phyloP scores from a whole-genome alignment of 108 stramenopile species.

The Cyclotella baltica region DNA sequence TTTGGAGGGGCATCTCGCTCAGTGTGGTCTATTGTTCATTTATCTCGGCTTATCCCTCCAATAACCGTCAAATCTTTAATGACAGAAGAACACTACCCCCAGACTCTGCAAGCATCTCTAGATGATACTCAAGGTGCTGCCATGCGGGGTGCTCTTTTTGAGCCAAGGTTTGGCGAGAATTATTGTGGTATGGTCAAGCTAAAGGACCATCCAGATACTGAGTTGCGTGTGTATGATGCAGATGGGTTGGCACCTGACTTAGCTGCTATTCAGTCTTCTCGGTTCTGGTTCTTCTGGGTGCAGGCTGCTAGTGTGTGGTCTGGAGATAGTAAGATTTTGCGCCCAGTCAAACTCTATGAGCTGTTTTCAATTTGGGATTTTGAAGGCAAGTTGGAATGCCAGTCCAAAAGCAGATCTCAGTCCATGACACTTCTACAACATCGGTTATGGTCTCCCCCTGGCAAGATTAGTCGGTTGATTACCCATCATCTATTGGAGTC shows the following conservation, averaged over 20 bases:
- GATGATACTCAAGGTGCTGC: slow-evolving; percentile 9
- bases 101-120: background rate
- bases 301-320: background rate
- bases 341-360: background rate
- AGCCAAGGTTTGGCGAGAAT: background rate
- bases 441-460: background rate
- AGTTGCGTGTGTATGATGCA: background rate
- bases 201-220: background rate
- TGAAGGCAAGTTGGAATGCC: too few relatives aligned
- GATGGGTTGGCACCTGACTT: background rate
- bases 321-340: background rate
- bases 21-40: background rate
- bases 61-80: background rate
- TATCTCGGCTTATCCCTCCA: background rate
- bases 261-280: background rate
- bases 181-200: background rate
- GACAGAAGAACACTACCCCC: slow-evolving; percentile 4
- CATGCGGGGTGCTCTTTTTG: slow-evolving; percentile 3
- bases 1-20: slow-evolving; percentile 1
- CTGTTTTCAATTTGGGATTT: too few relatives aligned
- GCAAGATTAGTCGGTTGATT: background rate
- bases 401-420: background rate
- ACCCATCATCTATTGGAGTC: background rate
- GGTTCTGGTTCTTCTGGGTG: slow-evolving; percentile 11
- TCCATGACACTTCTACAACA: background rate